phyloP scores from a whole-genome alignment of 352 stramenopile species.

The Elongisporangium prolatum region DNA sequence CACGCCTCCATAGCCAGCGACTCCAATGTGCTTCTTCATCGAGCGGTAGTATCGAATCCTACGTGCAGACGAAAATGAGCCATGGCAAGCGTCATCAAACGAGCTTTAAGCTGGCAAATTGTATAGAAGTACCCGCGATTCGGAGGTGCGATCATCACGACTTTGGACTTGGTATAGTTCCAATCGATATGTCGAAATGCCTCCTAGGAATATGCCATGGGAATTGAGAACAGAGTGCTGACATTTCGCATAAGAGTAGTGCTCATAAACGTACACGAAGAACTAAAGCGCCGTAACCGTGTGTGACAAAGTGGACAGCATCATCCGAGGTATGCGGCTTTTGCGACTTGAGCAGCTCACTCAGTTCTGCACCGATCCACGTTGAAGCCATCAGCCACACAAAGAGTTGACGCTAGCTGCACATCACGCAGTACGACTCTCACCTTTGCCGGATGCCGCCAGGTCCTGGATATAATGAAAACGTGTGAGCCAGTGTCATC shows the following conservation, averaged over 20 bases:
- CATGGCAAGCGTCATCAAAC: neutral
- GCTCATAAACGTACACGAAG: constrained; percentile 29
- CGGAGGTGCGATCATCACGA: constrained; percentile 68
- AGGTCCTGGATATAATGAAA: constrained; percentile 20
- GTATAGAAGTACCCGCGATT: constrained; percentile 45
- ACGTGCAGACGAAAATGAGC: neutral
- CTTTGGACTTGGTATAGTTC: constrained; percentile 64
- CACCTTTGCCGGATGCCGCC: constrained; percentile 34
- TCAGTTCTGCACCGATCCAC: constrained; percentile 23
- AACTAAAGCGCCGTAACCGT: constrained; percentile 66
- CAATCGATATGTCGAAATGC: constrained; percentile 68
- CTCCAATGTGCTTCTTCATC: constrained; percentile 50
- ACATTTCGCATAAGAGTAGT: neutral
- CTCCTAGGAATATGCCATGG: constrained; percentile 27
- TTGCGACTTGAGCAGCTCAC: constrained; percentile 40
- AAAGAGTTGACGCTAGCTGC: neutral
- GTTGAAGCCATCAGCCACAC: neutral
- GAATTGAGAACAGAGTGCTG: neutral
- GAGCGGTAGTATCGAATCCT: constrained; percentile 58
- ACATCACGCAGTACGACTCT: neutral
- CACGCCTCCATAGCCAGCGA: constrained; percentile 51
- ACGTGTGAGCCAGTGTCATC: neutral
- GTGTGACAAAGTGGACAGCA: constrained; percentile 63
- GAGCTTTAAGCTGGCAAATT: neutral
- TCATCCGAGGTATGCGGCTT: constrained; percentile 61